These are phyloP conservation scores for Paxillus rubicundulus DNA, from an alignment of 768 basidiomycete species.

Conservation along the genomic window DNA sequence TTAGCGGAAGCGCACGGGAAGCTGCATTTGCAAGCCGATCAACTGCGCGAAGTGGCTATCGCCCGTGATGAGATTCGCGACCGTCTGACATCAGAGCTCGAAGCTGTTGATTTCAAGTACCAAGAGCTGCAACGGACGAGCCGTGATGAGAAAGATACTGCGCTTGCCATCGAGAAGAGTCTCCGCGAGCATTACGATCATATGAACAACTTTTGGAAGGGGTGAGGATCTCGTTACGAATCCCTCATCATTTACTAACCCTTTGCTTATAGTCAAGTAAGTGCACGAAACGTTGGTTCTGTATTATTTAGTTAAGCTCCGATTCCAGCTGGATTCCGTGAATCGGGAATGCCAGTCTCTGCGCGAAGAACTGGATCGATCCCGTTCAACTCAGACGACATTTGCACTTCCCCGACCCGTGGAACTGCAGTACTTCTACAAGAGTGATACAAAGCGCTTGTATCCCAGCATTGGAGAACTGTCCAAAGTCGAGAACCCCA, in stretches of 20 bases:
- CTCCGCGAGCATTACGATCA: constrained; percentile 52
- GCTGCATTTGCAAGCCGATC: constrained; percentile 35
- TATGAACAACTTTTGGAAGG: constrained; percentile 42
- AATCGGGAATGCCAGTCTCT: constrained; percentile 26
- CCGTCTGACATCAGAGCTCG: constrained; percentile 30
- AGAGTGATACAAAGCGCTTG: constrained; percentile 21
- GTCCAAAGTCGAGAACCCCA: constrained; percentile 15
- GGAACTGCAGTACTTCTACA: constrained; percentile 24
- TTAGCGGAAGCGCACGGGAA: constrained; percentile 47
- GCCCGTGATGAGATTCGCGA: constrained; percentile 34
- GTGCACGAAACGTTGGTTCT: constrained; percentile 15
- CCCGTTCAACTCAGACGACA: constrained; percentile 12
- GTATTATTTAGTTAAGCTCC: constrained; percentile 6
- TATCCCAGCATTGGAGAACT: constrained; percentile 15
- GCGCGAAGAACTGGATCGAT: constrained; percentile 27
- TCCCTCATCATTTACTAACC: constrained; percentile 15
- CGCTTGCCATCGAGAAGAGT: constrained; percentile 49
- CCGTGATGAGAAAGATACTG: constrained; percentile 50
- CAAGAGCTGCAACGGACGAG: constrained; percentile 40
- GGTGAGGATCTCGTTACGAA: constrained; percentile 25
- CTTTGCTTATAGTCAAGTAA: constrained; percentile 33
- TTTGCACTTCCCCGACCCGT: constrained; percentile 11
- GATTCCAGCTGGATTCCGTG: constrained; percentile 20
- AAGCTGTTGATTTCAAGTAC: constrained; percentile 40
- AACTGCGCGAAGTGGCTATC: constrained; percentile 28